A percentile compares a stretch with the other conserved stretches of the same genome.
Evolutionary conservation across 2,329 filamentous ascomycete species (phyloP).

Genomic region (Penicillium paneum): DNA sequence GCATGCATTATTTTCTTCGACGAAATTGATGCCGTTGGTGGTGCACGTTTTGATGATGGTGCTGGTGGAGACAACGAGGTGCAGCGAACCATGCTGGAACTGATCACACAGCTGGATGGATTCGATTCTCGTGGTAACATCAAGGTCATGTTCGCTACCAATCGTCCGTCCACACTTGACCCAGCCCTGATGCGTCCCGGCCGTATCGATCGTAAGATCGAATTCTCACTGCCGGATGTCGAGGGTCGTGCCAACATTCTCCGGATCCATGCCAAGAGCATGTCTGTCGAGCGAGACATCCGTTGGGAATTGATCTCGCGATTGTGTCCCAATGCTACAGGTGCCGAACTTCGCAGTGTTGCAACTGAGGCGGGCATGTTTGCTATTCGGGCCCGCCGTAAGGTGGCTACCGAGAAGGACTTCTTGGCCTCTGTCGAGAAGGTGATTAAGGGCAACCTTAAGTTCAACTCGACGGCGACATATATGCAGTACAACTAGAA

Average conservation of each 20-base stretch:
- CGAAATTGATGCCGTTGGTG: conserved; percentile 94
- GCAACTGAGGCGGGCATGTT: conserved; percentile 99
- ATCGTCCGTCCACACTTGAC: conserved; percentile 90
- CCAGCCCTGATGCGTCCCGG: conserved; percentile 96
- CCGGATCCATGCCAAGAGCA: conserved; percentile 97
- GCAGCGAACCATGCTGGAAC: conserved; percentile 94
- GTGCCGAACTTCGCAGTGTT: conserved; percentile 91
- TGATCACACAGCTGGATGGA: conserved; percentile 94
- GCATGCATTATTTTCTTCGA: conserved; percentile 99
- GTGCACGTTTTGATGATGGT: conserved; percentile 93
- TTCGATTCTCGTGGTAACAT: conserved; percentile 97
- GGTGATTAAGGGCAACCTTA: conserved; percentile 98
- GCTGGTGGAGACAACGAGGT: conserved; percentile 97
- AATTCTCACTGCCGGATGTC: conserved; percentile 95
- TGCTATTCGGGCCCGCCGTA: conserved; percentile 87
- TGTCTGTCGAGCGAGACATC: conserved; percentile 98
- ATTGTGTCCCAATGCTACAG: conserved; percentile 94
- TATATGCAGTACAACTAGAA: conserved; percentile 98
- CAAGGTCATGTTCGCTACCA: conserved; percentile 99
- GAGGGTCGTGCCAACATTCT: conserved; percentile 97
- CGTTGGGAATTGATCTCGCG: conserved; percentile 98
- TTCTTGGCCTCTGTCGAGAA: conserved; percentile 98
- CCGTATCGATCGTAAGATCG: conserved; percentile 97
- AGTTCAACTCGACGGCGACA: conserved; percentile 97
- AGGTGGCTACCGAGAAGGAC: conserved; percentile 98